Evolutionary conservation across 2,329 filamentous ascomycete species (phyloP).

Genomic region (Geosmithia flava): DNA sequence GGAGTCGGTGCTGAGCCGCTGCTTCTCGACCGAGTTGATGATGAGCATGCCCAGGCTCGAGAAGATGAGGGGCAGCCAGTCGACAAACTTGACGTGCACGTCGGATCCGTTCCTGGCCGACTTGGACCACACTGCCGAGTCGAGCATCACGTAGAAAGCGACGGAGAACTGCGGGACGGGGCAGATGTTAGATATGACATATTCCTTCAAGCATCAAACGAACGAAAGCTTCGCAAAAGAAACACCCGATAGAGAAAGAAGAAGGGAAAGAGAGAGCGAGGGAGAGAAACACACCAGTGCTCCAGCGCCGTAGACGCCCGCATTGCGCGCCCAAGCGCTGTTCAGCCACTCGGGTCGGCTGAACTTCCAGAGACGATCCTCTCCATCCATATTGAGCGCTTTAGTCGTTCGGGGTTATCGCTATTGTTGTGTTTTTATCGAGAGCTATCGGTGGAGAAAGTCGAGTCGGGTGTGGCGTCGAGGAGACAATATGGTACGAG

Average conservation of each 20-base stretch:
- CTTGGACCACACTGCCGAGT: slow-evolving; percentile 55
- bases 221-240: too few species aligned
- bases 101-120: slow-evolving; percentile 45
- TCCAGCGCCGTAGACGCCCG: slow-evolving; percentile 50
- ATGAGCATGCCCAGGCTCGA: slow-evolving; percentile 56
- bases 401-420: too few species aligned
- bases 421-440: not conserved
- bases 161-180: slow-evolving; percentile 42
- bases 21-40: slow-evolving; percentile 59
- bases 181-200: not conserved
- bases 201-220: too few species aligned
- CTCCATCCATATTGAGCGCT: slow-evolving; percentile 33
- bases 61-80: slow-evolving; percentile 60
- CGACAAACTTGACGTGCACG: slow-evolving; percentile 51
- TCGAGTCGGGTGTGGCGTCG: not conserved
- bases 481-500: not conserved
- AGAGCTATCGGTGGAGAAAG: too few species aligned
- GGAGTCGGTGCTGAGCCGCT: slow-evolving; percentile 49
- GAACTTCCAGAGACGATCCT: slow-evolving; percentile 58
- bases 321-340: slow-evolving; percentile 49
- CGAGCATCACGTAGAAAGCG: slow-evolving; percentile 57
- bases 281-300: slow-evolving; percentile 37
- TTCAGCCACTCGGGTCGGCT: slow-evolving; percentile 54
- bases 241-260: too few species aligned
- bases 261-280: too few species aligned